Base-by-base conservation (phyloP, 257 asterid genomes). In the Nicotiana sylvestris region DNA sequence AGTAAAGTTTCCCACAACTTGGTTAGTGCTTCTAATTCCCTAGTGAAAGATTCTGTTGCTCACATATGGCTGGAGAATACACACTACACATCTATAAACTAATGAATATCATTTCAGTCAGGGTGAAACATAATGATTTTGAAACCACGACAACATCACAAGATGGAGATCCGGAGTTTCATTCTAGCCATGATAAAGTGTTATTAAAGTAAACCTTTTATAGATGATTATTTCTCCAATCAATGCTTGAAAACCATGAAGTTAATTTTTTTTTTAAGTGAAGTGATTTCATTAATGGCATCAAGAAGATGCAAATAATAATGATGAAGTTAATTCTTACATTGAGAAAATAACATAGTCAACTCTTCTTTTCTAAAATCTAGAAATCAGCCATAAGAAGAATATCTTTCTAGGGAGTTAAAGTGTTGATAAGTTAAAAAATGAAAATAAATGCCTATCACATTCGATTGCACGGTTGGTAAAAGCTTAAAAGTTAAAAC, bases 1-100 rank as follows among this genome's bases (percentile, higher is more conserved):
- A 35, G 58, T 70, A 70, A 70, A 9, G 57, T 56, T 21, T 70
- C 78, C 77, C 11, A 12, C 78, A 70, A 70, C 57, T 70, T 70
- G 58, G 60, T 70, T 70, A 33, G 33, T 11, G 78, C 35, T 70
- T 72, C 60, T 21, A 46, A 43, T 72, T 72, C 6, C 60, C 35
- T 5, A 43, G 58, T 1, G 35, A 43, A 70, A n/a, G n/a, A 70
- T 21, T 70, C 5, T 43, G 35, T 43, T 70, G n/a, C 77, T 69
- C 60, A 43, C 12, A 43, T 21, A 39, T 21, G 37, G 15, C 60
- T 21, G 60, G 21, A 46, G 62, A 46, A 6, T 53, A 74, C 35
- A 49, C 43, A 74, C 16, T 27, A 15, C 1, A 66, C 72, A 66
- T 6, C 49, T 30, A 66, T 66, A 30, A 29, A 30, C 15, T 30